phyloP scores from a whole-genome alignment of 441 rosid genomes.

The Eruca vesicaria region DNA sequence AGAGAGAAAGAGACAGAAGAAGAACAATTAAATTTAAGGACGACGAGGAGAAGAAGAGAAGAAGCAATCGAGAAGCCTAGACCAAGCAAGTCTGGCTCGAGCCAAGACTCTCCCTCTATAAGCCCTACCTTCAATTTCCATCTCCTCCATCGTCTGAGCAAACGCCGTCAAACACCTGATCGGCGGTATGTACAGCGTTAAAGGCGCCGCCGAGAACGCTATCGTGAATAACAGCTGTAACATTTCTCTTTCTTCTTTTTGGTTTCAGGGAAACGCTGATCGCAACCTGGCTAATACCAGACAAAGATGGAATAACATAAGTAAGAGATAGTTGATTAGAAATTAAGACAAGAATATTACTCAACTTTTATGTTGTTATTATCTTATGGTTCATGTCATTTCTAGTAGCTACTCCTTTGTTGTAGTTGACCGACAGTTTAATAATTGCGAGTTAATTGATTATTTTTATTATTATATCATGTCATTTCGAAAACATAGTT shows the following conservation, averaged over 20 bases:
- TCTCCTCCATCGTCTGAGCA: slow-evolving; percentile 71
- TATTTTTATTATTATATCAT: background rate
- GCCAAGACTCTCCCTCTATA: slow-evolving; percentile 56
- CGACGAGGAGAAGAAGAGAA: slow-evolving; percentile 47
- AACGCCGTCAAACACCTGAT: slow-evolving; percentile 72
- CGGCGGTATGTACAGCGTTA: slow-evolving; percentile 85
- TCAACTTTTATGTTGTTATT: background rate
- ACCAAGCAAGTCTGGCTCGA: slow-evolving; percentile 61
- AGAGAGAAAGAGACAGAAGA: background rate
- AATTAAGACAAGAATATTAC: slow-evolving; percentile 14
- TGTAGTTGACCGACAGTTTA: slow-evolving; percentile 12
- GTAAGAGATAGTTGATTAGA: background rate
- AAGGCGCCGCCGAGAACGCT: slow-evolving; percentile 84
- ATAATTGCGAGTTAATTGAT: background rate
- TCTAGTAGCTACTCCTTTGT: slow-evolving; percentile 10
- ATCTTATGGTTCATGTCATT: slow-evolving; percentile 6
- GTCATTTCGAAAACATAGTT: background rate
- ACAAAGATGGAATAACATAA: slow-evolving; percentile 8
- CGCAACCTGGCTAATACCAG: background rate
- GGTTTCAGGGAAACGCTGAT: slow-evolving; percentile 13
- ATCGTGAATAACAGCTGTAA: slow-evolving; percentile 73
- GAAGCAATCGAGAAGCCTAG: slow-evolving; percentile 60
- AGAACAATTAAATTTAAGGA: slow-evolving; percentile 3
- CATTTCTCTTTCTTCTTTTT: slow-evolving; percentile 30
- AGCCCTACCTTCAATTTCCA: slow-evolving; percentile 54